These are phyloP conservation scores for Coemansia erecta DNA, from an alignment of 192 early-diverging fungal genomes.

Conservation along the genomic window DNA sequence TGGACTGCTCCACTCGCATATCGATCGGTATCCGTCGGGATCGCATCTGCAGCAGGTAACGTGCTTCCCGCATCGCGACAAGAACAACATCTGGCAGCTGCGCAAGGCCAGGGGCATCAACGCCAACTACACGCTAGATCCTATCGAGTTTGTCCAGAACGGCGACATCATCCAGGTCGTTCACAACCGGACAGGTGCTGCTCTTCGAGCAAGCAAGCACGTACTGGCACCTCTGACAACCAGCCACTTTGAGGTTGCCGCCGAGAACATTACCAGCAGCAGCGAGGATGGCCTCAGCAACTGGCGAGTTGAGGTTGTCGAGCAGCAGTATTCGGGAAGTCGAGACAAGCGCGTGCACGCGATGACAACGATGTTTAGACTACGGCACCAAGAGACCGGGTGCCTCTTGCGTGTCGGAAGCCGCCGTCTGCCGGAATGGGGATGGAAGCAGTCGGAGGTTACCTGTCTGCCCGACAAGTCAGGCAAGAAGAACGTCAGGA, in stretches of 20 bases:
- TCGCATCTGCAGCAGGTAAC: slow-evolving; percentile 86
- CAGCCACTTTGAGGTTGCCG: slow-evolving; percentile 64
- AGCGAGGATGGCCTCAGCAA: slow-evolving; percentile 72
- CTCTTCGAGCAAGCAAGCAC: slow-evolving; percentile 65
- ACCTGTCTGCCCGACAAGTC: slow-evolving; percentile 87
- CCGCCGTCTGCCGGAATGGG: slow-evolving; percentile 82
- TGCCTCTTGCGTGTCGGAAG: slow-evolving; percentile 77
- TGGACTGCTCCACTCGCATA: slow-evolving; percentile 63
- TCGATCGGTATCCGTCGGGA: slow-evolving; percentile 58
- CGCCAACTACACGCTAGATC: slow-evolving; percentile 47
- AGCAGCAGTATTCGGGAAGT: slow-evolving; percentile 47
- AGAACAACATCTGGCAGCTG: slow-evolving; percentile 70
- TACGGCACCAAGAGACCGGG: slow-evolving; percentile 75
- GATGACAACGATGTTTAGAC: slow-evolving; percentile 61
- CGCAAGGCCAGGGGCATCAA: slow-evolving; percentile 31
- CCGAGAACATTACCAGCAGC: slow-evolving; percentile 59
- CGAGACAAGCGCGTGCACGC: slow-evolving; percentile 55
- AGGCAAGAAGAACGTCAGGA: slow-evolving; percentile 60
- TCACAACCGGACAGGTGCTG: slow-evolving; percentile 60
- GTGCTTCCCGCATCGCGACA: slow-evolving; percentile 74
- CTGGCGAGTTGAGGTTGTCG: slow-evolving; percentile 57
- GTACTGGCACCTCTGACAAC: slow-evolving; percentile 62
- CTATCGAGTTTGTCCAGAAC: slow-evolving; percentile 60
- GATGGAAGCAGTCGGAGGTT: slow-evolving; percentile 80
- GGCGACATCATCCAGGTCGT: slow-evolving; percentile 78